Conservation (phyloP, 768 basidiomycete species). For the Pleurotus cornucopiae region DNA sequence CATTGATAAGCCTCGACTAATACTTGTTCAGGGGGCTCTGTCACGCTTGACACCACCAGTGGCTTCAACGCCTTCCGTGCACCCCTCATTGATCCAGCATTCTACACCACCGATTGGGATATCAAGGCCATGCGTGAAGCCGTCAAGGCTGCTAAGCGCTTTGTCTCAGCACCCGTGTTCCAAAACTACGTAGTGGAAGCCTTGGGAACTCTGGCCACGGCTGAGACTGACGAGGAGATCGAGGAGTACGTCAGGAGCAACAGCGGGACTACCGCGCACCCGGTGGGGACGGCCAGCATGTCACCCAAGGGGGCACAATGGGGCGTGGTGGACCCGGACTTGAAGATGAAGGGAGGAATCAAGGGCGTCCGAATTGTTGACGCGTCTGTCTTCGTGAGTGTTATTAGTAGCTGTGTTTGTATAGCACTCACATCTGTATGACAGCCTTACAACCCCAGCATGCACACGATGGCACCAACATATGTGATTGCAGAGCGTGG, state of each 20-base stretch:
- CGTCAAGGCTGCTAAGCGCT: constrained; percentile 19
- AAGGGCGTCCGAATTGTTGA: constrained; percentile 32
- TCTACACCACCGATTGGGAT: constrained; percentile 17
- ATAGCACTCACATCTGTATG: background rate
- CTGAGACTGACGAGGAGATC: constrained; percentile 20
- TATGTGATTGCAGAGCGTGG: background rate
- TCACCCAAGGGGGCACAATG: constrained; percentile 18
- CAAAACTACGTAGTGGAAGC: constrained; percentile 19
- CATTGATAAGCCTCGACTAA: background rate
- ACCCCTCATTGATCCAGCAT: constrained; percentile 22
- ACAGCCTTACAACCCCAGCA: background rate
- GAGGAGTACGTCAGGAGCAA: constrained; percentile 18
- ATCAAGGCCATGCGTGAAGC: constrained; percentile 22
- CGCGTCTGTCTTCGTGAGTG: constrained; percentile 31
- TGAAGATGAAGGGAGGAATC: constrained; percentile 26
- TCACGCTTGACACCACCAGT: constrained; percentile 18
- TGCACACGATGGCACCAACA: background rate
- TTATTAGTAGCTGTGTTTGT: background rate
- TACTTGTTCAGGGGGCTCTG: constrained; percentile 17
- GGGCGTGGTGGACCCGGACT: constrained; percentile 31
- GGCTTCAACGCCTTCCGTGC: constrained; percentile 16
- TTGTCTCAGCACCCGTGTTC: constrained; percentile 23
- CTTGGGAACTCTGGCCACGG: constrained; percentile 16
- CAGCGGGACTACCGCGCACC: constrained; percentile 19
- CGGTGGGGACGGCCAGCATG: constrained; percentile 26